These are phyloP conservation scores for Ilyonectria destructans DNA, from an alignment of 2,329 filamentous ascomycete species.

Conservation along the genomic window DNA sequence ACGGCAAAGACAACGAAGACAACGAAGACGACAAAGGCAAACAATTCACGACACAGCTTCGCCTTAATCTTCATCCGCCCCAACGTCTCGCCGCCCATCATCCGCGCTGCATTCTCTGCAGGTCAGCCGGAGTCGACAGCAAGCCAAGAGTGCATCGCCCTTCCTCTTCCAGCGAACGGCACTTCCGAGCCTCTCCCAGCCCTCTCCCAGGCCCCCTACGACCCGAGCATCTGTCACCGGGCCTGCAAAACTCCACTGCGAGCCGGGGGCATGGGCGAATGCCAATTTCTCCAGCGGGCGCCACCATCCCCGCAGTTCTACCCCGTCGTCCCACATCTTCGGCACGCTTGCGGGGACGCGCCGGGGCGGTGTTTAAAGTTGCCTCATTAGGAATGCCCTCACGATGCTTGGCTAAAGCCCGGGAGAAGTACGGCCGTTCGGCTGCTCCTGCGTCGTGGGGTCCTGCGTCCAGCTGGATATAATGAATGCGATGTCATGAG, in stretches of 20 bases:
- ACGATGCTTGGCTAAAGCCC: constrained; percentile 33
- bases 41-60: neutral
- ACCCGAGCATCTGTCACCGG: constrained; percentile 29
- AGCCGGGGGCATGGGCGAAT: constrained; percentile 14
- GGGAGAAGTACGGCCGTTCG: constrained; percentile 26
- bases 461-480: constrained; percentile 27
- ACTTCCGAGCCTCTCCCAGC: neutral
- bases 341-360: constrained; percentile 5
- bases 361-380: constrained; percentile 25
- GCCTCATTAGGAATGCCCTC: constrained; percentile 22
- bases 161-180: constrained; percentile 33
- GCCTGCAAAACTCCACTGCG: constrained; percentile 6
- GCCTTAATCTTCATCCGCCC: constrained; percentile 23
- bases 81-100: neutral
- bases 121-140: constrained; percentile 35
- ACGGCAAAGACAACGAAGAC: neutral
- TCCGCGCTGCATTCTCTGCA: constrained; percentile 29
- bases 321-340: constrained; percentile 6
- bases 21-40: neutral
- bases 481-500: constrained; percentile 32
- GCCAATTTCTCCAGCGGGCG: constrained; percentile 18
- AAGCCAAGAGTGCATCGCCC: constrained; percentile 30
- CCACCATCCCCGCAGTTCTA: constrained; percentile 28
- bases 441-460: constrained; percentile 16
- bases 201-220: neutral